Evolutionary conservation across 805 yeast species (phyloP).

Genomic region (Yarrowia sp.): DNA sequence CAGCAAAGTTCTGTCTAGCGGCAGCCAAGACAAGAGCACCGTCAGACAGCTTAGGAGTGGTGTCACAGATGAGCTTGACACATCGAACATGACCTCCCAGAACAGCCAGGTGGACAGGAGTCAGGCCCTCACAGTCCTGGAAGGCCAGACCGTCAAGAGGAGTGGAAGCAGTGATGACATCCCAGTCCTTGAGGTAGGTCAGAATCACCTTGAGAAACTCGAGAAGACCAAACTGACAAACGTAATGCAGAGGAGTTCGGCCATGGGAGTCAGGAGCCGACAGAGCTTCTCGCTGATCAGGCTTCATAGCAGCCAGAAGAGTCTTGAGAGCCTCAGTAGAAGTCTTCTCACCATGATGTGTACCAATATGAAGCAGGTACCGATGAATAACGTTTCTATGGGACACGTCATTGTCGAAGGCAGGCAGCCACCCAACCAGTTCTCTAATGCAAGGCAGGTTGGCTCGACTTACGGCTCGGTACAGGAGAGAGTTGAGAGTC

Average conservation of each 20-base stretch:
- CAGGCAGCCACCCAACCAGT: constrained; percentile 17
- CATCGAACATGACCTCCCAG: constrained; percentile 84
- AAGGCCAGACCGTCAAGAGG: constrained; percentile 45
- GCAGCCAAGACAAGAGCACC: constrained; percentile 15
- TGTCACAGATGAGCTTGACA: constrained; percentile 61
- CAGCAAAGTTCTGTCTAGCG: constrained; percentile 47
- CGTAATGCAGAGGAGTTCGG: constrained; percentile 88
- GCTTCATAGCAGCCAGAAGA: constrained; percentile 11
- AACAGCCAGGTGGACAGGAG: constrained; percentile 85
- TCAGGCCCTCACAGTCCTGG: constrained; percentile 70
- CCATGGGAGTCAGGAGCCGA: constrained; percentile 74
- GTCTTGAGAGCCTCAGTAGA: constrained; percentile 9
- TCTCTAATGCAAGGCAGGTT: constrained; percentile 31
- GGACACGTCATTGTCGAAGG: constrained; percentile 17
- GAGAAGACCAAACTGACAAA: constrained; percentile 83
- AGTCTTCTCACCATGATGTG: constrained; percentile 23
- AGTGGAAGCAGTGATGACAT: constrained; percentile 43
- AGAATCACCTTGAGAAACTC: constrained; percentile 66
- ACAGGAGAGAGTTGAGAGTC: constrained; percentile 22
- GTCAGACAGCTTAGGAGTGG: constrained; percentile 47
- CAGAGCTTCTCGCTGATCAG: constrained; percentile 47
- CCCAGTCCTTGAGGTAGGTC: constrained; percentile 64
- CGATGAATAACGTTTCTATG: constrained; percentile 36
- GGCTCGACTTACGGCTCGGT: constrained; percentile 31
- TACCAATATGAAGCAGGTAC: constrained; percentile 27